Evolutionary conservation across 805 yeast genomes (phyloP).

Genomic region (Diddensiella transvaalensis): DNA sequence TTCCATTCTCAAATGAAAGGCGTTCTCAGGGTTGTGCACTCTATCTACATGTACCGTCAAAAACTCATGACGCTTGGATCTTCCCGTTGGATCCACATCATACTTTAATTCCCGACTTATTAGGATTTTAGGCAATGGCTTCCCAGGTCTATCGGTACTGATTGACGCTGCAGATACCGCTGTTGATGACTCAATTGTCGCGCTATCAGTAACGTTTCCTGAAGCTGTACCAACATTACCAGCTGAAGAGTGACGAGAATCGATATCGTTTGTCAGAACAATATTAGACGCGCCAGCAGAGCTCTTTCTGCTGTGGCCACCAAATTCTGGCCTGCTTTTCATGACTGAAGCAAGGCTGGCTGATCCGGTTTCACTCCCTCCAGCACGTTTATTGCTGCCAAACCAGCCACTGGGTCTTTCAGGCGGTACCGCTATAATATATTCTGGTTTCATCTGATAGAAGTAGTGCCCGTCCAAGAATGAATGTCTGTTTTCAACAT

Average conservation of each 20-base stretch:
- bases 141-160: background rate
- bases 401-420: constrained; percentile 23
- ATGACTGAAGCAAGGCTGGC: background rate
- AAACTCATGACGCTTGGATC: constrained; percentile 74
- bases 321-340: background rate
- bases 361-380: background rate
- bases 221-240: background rate
- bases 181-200: background rate
- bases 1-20: constrained; percentile 85
- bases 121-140: constrained; percentile 10
- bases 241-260: background rate
- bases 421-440: constrained; percentile 29
- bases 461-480: constrained; percentile 93
- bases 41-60: constrained; percentile 84
- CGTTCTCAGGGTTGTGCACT: constrained; percentile 91
- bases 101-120: constrained; percentile 63
- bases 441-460: constrained; percentile 64
- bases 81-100: constrained; percentile 69
- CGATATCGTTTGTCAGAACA: background rate
- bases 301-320: constrained; percentile 1
- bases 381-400: constrained; percentile 10
- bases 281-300: background rate
- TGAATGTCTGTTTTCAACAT: constrained; percentile 77
- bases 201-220: background rate
- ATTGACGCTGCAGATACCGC: background rate